Evolutionary conservation across 495 filamentous ascomycete species (phyloP), one percentile per base, ranked within the genome.

Genomic region (Penicillium coffeae): DNA sequence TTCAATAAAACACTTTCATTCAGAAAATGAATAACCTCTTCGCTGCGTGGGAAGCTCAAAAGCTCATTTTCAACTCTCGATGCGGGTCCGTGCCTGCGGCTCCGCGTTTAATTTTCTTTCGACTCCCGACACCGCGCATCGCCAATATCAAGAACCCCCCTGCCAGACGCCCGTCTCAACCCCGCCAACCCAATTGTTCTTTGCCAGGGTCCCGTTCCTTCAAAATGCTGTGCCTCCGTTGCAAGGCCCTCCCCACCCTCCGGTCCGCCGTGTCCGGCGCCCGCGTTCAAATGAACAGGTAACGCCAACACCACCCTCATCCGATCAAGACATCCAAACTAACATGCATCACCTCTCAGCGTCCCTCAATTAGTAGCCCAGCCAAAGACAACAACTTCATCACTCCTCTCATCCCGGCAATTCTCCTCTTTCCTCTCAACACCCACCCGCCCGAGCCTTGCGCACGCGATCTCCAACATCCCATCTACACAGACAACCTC

Each of bases 81-180:
- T 47, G 48, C 52, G 51, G 65, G 63, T 61, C 65, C 62, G 67
- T 65, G 65, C 62, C 63, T 63, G 59, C 56, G 58, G 55, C 55
- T 64, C 59, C 62, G 60, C 59, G 64, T 61, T 66, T 62, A 71
- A 65, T 69, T 69, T 69, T 69, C 59, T 59, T 47, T 64, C 59
- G 36, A 39, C 55, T 52, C 57, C 61, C 61, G 50, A 58, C 56
- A 50, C 56, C 55, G 55, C 60, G 59, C 30, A 34, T 42, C 52
- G 47, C 37, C 36, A 32, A 48, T 22, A 34, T 27, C 52, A 49
- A 34, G 14, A 52, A 36, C 20, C 39, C 30, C 45, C 38, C 44
- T 42, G 42, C 19, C 42, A 36, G 37, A 51, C 51, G 16, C 25
- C 33, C 12, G 21, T 41, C 9, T 50, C 52, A 41, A 30, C 12